Conservation (phyloP, 2,329 filamentous ascomycete genomes). For the Diaporthe citri region DNA sequence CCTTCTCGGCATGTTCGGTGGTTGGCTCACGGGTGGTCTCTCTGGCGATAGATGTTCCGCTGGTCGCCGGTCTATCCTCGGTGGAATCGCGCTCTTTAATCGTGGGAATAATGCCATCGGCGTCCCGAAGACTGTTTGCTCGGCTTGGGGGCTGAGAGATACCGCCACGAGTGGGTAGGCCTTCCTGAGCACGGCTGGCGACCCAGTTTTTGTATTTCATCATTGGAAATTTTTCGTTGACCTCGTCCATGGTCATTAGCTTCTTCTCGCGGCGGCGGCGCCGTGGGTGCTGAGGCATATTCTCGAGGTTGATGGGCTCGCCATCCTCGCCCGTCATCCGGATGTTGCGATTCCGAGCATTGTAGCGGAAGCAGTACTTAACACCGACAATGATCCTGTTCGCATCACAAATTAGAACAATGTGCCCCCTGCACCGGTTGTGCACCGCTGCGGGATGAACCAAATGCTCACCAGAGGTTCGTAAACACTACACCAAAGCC, state of each 20-base stretch:
- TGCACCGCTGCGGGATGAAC: constrained; percentile 1
- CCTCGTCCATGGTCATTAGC: constrained; percentile 98
- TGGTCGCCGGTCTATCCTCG: constrained; percentile 54
- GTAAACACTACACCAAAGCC: constrained; percentile 99
- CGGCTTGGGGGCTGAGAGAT: constrained; percentile 81
- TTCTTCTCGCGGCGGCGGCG: constrained; percentile 95
- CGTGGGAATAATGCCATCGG: constrained; percentile 66
- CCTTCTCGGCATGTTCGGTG: constrained; percentile 37
- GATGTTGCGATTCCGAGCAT: constrained; percentile 88
- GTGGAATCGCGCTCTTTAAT: constrained; percentile 60
- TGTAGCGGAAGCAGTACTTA: constrained; percentile 99
- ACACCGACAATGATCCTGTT: constrained; percentile 98
- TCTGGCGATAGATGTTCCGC: constrained; percentile 48
- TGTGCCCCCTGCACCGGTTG: background rate
- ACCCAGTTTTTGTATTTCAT: constrained; percentile 98
- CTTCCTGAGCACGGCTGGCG: constrained; percentile 83
- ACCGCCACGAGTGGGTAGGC: constrained; percentile 85
- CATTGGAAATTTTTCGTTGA: constrained; percentile 96
- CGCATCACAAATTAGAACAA: constrained; percentile 43
- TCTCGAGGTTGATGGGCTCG: constrained; percentile 88
- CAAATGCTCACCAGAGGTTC: constrained; percentile 87
- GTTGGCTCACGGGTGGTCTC: constrained; percentile 41
- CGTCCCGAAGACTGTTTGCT: constrained; percentile 79
- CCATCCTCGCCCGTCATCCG: constrained; percentile 80
- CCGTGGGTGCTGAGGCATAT: constrained; percentile 87